These are phyloP conservation scores for Quercus tomentella DNA, from an alignment of 331 rosid species.

Conservation along the genomic window DNA sequence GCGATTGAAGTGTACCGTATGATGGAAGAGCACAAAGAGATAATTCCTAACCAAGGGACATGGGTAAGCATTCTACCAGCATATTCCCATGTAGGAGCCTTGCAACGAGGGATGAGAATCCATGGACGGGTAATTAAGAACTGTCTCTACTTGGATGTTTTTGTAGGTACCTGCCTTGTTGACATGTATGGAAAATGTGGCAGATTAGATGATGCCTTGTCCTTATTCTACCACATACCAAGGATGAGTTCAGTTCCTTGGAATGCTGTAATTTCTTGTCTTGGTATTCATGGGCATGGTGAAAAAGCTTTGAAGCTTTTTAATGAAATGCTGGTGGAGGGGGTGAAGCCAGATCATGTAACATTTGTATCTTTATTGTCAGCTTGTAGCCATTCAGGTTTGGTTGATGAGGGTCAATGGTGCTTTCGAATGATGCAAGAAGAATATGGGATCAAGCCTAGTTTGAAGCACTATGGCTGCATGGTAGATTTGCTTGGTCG, in stretches of 20 bases:
- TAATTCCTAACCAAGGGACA: constrained; percentile 43
- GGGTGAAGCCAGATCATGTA: constrained; percentile 37
- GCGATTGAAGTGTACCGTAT: constrained; percentile 31
- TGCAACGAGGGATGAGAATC: constrained; percentile 44
- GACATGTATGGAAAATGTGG: constrained; percentile 63
- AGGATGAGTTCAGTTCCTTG: constrained; percentile 33
- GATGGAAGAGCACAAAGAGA: constrained; percentile 27
- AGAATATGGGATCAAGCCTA: constrained; percentile 35
- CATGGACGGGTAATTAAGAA: constrained; percentile 44
- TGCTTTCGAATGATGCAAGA: constrained; percentile 39
- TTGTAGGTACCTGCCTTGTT: constrained; percentile 39
- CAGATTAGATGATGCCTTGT: constrained; percentile 37
- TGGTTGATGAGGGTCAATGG: constrained; percentile 35
- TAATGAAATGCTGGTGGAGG: constrained; percentile 27
- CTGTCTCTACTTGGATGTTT: constrained; percentile 31
- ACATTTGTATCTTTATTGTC: constrained; percentile 40
- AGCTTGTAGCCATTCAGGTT: constrained; percentile 49
- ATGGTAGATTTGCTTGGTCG: constrained; percentile 52
- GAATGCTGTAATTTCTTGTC: constrained; percentile 46
- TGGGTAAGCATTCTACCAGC: constrained; percentile 50
- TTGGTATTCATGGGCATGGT: constrained; percentile 45
- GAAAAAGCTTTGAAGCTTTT: constrained; percentile 36
- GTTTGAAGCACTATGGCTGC: constrained; percentile 39
- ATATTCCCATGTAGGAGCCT: constrained; percentile 37
- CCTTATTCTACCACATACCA: constrained; percentile 29